phyloP scores from a whole-genome alignment of 495 filamentous ascomycete genomes.

The Corynascus novoguineensis region DNA sequence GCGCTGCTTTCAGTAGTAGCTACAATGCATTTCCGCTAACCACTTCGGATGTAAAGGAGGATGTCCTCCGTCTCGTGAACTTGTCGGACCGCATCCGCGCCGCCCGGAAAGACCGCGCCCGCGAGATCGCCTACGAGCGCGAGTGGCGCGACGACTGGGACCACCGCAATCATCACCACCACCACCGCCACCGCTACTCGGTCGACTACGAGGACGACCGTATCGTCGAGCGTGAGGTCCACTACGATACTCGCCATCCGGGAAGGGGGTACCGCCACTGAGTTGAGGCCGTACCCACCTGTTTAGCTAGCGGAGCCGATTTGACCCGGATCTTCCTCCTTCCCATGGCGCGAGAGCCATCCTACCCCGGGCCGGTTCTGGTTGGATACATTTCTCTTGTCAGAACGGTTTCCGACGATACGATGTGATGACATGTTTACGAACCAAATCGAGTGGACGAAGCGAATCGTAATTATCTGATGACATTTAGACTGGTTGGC shows the following conservation, averaged over 20 bases:
- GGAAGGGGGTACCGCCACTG: conserved; percentile 21
- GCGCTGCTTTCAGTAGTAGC: not conserved
- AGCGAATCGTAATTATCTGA: not conserved
- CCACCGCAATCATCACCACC: conserved; percentile 27
- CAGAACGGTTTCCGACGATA: no score
- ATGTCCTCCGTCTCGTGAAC: conserved; percentile 78
- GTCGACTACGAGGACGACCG: conserved; percentile 50
- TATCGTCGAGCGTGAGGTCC: conserved; percentile 54
- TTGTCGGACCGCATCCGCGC: conserved; percentile 76
- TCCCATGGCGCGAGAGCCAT: no score
- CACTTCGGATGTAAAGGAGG: no score
- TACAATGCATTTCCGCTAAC: not conserved
- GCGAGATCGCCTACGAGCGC: conserved; percentile 77
- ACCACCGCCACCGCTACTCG: conserved; percentile 29
- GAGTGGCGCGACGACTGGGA: conserved; percentile 60
- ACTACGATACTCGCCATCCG: conserved; percentile 43
- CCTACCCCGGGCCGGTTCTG: no score
- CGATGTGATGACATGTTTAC: conserved; percentile 1
- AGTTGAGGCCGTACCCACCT: no score
- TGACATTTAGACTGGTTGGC: conserved; percentile 10
- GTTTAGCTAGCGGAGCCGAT: no score
- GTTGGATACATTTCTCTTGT: no score
- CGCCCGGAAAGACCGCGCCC: conserved; percentile 67
- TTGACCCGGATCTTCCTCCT: no score
- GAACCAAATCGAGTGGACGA: conserved; percentile 3